A percentile compares a stretch with the other conserved stretches of the same genome.
phyloP scores from a whole-genome alignment of 2,329 filamentous ascomycete genomes.

The Sporothrix dimorphospora region DNA sequence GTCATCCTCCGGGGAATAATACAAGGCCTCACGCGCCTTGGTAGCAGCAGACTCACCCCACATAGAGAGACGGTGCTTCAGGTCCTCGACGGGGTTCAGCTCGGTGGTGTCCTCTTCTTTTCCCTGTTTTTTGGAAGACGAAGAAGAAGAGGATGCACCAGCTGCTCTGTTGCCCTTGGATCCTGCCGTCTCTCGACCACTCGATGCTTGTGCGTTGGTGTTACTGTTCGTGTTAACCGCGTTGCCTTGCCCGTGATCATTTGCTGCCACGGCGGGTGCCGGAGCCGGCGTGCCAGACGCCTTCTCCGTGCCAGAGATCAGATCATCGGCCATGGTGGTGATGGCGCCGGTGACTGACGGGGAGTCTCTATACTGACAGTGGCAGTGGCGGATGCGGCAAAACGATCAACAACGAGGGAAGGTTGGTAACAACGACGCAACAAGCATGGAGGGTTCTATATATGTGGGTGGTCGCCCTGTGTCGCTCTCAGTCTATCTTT shows the following conservation, averaged over 20 bases:
- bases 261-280: constrained; percentile 35
- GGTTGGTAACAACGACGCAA: constrained; percentile 20
- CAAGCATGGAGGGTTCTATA: constrained; percentile 34
- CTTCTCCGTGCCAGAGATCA: constrained; percentile 32
- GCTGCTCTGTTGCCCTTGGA: background rate
- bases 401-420: constrained; percentile 35
- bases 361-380: background rate
- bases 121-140: background rate
- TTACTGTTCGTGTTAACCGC: constrained; percentile 36
- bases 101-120: background rate
- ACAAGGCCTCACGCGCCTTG: constrained; percentile 33
- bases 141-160: constrained; percentile 10
- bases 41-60: constrained; percentile 47
- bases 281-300: constrained; percentile 40
- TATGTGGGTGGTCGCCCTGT: constrained; percentile 31
- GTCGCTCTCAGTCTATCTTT: background rate
- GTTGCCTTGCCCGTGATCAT: constrained; percentile 33
- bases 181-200: constrained; percentile 38
- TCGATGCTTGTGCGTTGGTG: constrained; percentile 36
- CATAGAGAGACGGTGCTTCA: constrained; percentile 45
- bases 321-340: constrained; percentile 40
- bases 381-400: constrained; percentile 1
- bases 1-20: constrained; percentile 42
- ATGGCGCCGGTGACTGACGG: background rate
- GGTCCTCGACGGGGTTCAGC: constrained; percentile 40